These are phyloP conservation scores for Pochonia chlamydosporia DNA, from an alignment of 2,329 filamentous ascomycete species.

Conservation along the genomic window DNA sequence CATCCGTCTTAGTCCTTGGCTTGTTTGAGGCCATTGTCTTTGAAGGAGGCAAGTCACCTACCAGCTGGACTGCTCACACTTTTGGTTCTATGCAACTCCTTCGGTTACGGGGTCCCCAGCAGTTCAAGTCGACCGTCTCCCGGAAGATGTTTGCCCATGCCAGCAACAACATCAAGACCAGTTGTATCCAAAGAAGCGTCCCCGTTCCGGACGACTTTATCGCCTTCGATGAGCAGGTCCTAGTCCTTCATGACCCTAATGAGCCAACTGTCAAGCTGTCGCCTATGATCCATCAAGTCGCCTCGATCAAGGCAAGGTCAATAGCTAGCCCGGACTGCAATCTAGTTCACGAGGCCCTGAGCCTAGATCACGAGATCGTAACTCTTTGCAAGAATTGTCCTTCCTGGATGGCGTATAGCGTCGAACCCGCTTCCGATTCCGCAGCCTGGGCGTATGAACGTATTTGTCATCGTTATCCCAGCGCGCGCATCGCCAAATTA, in stretches of 20 bases:
- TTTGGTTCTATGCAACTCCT: conserved; percentile 20
- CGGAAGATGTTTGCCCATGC: conserved; percentile 18
- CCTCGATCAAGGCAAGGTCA: conserved; percentile 11
- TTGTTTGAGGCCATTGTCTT: conserved; percentile 22
- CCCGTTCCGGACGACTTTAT: conserved; percentile 16
- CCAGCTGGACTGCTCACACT: conserved; percentile 20
- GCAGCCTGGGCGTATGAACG: conserved; percentile 11
- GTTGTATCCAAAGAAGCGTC: conserved; percentile 17
- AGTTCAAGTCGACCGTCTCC: conserved; percentile 15
- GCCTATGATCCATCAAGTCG: conserved; percentile 13
- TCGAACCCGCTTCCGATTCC: conserved; percentile 1
- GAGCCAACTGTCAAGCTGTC: conserved; percentile 12
- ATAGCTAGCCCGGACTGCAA: neutral
- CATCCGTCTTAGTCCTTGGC: conserved; percentile 20
- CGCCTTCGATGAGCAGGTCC: conserved; percentile 10
- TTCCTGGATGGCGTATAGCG: conserved; percentile 4
- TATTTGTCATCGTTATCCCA: conserved; percentile 14
- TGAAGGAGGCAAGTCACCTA: conserved; percentile 14
- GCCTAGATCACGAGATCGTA: conserved; percentile 12
- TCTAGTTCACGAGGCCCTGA: conserved; percentile 13
- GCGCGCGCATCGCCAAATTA: conserved; percentile 14
- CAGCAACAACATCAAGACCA: conserved; percentile 20
- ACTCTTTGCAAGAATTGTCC: conserved; percentile 1
- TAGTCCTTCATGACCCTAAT: conserved; percentile 7
- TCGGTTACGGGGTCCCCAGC: conserved; percentile 15